phyloP scores from a whole-genome alignment of 495 filamentous ascomycete genomes.

The Trichoderma virens region DNA sequence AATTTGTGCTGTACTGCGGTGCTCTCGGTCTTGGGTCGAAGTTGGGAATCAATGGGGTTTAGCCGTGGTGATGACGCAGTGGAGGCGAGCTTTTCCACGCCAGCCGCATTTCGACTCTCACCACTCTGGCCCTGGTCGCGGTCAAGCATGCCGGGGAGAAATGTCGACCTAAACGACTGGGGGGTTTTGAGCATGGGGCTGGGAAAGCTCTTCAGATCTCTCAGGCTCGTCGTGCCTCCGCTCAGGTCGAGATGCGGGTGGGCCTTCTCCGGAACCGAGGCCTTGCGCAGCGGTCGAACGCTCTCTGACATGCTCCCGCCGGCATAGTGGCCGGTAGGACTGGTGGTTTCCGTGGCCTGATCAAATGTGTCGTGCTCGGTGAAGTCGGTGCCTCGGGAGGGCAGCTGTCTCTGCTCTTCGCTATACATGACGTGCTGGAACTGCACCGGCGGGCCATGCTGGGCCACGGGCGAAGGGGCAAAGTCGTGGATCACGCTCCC shows the following conservation, averaged over 20 bases:
- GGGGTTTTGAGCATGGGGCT: slow-evolving; percentile 59
- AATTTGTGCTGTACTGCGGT: slow-evolving; percentile 20
- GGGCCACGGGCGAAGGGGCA: slow-evolving; percentile 27
- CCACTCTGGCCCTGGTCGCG: slow-evolving; percentile 36
- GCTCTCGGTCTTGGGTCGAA: slow-evolving; percentile 17
- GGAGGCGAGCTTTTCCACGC: slow-evolving; percentile 70
- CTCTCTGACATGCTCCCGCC: slow-evolving; percentile 67
- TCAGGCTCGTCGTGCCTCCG: slow-evolving; percentile 45
- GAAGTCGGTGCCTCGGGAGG: slow-evolving; percentile 71
- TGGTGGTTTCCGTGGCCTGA: slow-evolving; percentile 64
- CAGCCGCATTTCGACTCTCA: slow-evolving; percentile 44
- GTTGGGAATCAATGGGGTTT: slow-evolving; percentile 24
- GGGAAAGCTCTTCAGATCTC: slow-evolving; percentile 34
- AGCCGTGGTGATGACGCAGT: slow-evolving; percentile 64
- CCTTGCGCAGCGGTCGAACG: slow-evolving; percentile 53
- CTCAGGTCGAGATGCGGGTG: slow-evolving; percentile 47
- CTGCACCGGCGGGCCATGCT: slow-evolving; percentile 39
- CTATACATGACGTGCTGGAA: slow-evolving; percentile 33
- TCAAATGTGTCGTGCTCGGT: slow-evolving; percentile 55
- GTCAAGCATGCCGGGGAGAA: slow-evolving; percentile 35
- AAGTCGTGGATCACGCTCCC: slow-evolving; percentile 15
- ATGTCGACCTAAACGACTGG: slow-evolving; percentile 62
- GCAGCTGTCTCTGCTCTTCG: slow-evolving; percentile 29
- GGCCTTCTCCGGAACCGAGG: slow-evolving; percentile 33
- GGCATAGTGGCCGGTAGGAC: slow-evolving; percentile 57